phyloP scores from a whole-genome alignment of 2,329 filamentous ascomycete genomes.

The Aspergillus candidus region DNA sequence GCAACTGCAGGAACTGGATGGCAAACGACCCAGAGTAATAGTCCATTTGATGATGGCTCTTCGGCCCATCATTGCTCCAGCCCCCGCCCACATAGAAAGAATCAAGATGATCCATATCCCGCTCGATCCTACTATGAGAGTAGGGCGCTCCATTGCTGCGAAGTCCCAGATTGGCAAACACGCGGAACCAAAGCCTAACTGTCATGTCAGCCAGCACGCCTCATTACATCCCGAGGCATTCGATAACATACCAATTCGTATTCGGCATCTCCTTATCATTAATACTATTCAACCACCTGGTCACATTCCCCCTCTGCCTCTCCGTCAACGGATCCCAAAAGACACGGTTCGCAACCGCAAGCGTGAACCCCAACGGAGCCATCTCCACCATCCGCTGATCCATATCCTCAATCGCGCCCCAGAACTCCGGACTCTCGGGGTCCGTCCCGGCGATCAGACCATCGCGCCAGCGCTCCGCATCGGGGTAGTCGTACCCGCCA shows the following conservation, averaged over 20 bases:
- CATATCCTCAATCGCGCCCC: slow-evolving; percentile 68
- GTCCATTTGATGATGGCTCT: slow-evolving; percentile 75
- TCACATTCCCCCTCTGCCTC: slow-evolving; percentile 59
- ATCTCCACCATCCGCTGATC: slow-evolving; percentile 84
- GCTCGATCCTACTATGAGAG: slow-evolving; percentile 62
- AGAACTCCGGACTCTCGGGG: slow-evolving; percentile 64
- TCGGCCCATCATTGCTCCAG: slow-evolving; percentile 77
- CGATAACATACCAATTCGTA: slow-evolving; percentile 55
- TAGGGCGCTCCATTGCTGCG: slow-evolving; percentile 68
- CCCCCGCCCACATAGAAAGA: slow-evolving; percentile 77
- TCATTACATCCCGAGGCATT: no score
- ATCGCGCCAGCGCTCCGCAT: slow-evolving; percentile 61
- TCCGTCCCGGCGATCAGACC: slow-evolving; percentile 67
- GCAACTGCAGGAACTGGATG: slow-evolving; percentile 71
- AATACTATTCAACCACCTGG: slow-evolving; percentile 68
- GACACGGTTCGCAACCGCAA: slow-evolving; percentile 59
- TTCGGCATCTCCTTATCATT: slow-evolving; percentile 66
- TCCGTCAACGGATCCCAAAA: slow-evolving; percentile 63
- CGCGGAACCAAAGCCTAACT: slow-evolving; percentile 71
- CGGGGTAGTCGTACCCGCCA: slow-evolving; percentile 59
- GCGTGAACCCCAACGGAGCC: slow-evolving; percentile 68
- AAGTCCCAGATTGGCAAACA: slow-evolving; percentile 74
- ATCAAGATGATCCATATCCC: slow-evolving; percentile 70
- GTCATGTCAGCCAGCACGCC: background rate
- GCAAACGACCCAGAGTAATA: slow-evolving; percentile 80